Percentiles rank a stretch among this genome's conserved stretches.
Conservation (phyloP, 805 yeast genomes). For the Candida oleophila region DNA sequence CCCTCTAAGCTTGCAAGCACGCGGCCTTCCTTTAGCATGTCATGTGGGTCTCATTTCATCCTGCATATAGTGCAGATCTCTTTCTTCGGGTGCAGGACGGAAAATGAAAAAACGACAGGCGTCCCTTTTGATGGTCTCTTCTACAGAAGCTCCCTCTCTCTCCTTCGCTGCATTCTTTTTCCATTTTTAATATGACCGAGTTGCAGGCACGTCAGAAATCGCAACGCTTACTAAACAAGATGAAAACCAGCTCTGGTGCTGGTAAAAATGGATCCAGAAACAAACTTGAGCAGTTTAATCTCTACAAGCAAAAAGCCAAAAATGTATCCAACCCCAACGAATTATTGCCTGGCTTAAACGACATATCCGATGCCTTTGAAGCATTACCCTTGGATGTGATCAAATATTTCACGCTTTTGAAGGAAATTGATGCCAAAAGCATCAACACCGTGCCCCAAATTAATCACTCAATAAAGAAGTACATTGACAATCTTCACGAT, state of each 20-base stretch:
- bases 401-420: constrained; percentile 80
- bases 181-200: background rate
- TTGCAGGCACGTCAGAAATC: constrained; percentile 29
- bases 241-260: constrained; percentile 2
- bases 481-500: constrained; percentile 23
- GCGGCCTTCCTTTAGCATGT: too few species aligned
- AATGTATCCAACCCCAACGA: constrained; percentile 34
- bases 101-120: background rate
- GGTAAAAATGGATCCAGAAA: constrained; percentile 5
- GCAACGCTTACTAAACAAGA: constrained; percentile 16
- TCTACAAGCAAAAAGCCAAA: constrained; percentile 33
- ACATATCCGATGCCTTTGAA: constrained; percentile 85
- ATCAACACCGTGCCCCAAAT: constrained; percentile 70
- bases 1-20: too few species aligned
- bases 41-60: too few species aligned
- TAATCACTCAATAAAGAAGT: constrained; percentile 52
- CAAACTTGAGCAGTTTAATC: constrained; percentile 23
- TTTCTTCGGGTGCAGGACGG: too few species aligned
- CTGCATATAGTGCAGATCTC: too few species aligned
- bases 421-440: constrained; percentile 95
- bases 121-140: too few species aligned
- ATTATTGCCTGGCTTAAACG: constrained; percentile 79
- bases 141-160: too few species aligned
- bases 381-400: constrained; percentile 84
- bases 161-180: too few species aligned